phyloP scores from a whole-genome alignment of 805 yeast genomes.

The Wickerhamiella vanderwaltii region DNA sequence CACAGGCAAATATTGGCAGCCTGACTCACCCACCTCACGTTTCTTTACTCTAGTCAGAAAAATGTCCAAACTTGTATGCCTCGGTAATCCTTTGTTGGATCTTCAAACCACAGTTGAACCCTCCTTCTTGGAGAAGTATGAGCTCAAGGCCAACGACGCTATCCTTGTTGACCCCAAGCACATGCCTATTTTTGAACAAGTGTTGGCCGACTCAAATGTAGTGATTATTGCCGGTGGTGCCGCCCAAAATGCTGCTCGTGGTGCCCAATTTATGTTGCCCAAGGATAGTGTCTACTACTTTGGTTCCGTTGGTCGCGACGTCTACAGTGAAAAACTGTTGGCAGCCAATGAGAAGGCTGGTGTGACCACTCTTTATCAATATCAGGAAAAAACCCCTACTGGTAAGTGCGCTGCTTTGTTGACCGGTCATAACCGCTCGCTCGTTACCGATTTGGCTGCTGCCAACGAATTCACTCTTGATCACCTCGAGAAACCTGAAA shows the following conservation, averaged over 20 bases:
- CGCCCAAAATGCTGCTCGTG: conserved; percentile 98
- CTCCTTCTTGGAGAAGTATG: conserved; percentile 67
- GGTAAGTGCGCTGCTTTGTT: conserved; percentile 98
- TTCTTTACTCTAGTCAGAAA: too few species aligned
- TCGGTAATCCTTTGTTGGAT: conserved; percentile 89
- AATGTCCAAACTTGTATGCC: conserved; percentile 72
- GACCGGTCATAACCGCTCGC: conserved; percentile 76
- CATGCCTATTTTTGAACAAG: conserved; percentile 74
- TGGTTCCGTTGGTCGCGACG: conserved; percentile 93
- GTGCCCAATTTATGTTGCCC: conserved; percentile 89
- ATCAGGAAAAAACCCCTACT: conserved; percentile 64
- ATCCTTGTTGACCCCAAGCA: conserved; percentile 73
- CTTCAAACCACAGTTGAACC: conserved; percentile 59
- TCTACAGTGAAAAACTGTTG: conserved; percentile 64
- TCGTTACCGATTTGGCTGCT: conserved; percentile 93
- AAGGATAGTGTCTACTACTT: conserved; percentile 73
- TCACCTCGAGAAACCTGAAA: conserved; percentile 78
- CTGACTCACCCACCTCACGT: too few species aligned
- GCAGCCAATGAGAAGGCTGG: conserved; percentile 85
- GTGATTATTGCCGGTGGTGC: conserved; percentile 95
- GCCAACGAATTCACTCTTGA: conserved; percentile 91
- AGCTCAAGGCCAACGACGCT: conserved; percentile 83
- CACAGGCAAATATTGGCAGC: too few species aligned
- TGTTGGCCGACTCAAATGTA: conserved; percentile 46
- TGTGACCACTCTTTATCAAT: conserved; percentile 72